These are phyloP conservation scores for Phellopilus nigrolimitatus DNA, from an alignment of 1,284 basidiomycete species.

Conservation along the genomic window DNA sequence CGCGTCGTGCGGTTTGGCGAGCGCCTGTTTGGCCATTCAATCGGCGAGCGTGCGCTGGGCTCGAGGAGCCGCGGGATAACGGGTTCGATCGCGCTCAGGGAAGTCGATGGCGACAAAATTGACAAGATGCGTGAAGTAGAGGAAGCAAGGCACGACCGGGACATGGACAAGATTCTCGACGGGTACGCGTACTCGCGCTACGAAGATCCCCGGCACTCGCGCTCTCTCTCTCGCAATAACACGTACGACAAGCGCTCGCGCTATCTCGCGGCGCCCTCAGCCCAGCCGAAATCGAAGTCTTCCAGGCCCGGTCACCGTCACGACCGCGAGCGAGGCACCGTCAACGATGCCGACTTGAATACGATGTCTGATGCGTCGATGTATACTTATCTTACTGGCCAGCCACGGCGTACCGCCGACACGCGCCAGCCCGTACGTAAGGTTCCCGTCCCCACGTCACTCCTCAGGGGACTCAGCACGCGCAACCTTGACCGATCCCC, in stretches of 20 bases:
- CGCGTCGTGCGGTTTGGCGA: slow-evolving; percentile 52
- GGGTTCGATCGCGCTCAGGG: slow-evolving; percentile 23
- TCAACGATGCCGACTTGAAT: slow-evolving; percentile 33
- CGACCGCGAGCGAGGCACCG: not conserved
- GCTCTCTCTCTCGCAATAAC: slow-evolving; percentile 27
- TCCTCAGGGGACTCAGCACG: slow-evolving; percentile 42
- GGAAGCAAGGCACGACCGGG: slow-evolving; percentile 43
- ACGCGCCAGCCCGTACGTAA: slow-evolving; percentile 62
- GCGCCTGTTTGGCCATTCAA: slow-evolving; percentile 48
- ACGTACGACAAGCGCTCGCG: slow-evolving; percentile 9
- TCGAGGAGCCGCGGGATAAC: slow-evolving; percentile 31
- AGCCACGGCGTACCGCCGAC: slow-evolving; percentile 52
- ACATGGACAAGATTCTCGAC: slow-evolving; percentile 49
- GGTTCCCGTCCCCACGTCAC: slow-evolving; percentile 32
- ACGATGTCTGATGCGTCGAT: slow-evolving; percentile 49
- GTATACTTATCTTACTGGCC: slow-evolving; percentile 64
- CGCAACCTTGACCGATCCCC: slow-evolving; percentile 12
- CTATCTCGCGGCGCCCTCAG: slow-evolving; percentile 7
- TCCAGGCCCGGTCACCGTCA: slow-evolving; percentile 14
- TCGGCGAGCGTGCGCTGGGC: slow-evolving; percentile 27
- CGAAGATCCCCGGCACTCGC: slow-evolving; percentile 29
- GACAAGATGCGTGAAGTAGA: slow-evolving; percentile 43
- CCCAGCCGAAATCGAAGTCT: slow-evolving; percentile 5
- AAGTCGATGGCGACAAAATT: slow-evolving; percentile 18
- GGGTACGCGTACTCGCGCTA: slow-evolving; percentile 43